A percentile compares a stretch with the other conserved stretches of the same genome.
Conservation (phyloP, 345 rosid species). For the Ceriops zippeliana region DNA sequence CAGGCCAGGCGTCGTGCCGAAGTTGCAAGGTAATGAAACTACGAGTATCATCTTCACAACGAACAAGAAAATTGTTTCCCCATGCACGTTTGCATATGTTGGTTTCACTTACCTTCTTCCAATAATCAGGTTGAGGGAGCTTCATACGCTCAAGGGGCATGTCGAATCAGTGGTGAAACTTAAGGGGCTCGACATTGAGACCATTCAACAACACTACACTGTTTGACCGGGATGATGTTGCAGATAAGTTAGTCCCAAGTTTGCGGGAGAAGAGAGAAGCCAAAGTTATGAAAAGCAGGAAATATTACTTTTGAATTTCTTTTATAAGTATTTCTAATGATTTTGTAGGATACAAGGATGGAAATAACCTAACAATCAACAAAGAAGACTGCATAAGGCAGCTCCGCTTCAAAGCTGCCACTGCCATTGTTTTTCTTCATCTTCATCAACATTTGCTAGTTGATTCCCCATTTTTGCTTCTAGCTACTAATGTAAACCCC, state of each 20-base stretch:
- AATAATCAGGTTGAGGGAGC: slow-evolving; percentile 68
- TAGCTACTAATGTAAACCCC: neutral
- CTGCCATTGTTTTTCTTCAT: neutral
- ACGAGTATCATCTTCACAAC: neutral
- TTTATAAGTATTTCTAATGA: neutral
- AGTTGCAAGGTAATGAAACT: slow-evolving; percentile 60
- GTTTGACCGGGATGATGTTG: slow-evolving; percentile 38
- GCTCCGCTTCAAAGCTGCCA: neutral
- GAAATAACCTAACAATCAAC: slow-evolving; percentile 23
- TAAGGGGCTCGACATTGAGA: slow-evolving; percentile 83
- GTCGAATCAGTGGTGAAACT: slow-evolving; percentile 93
- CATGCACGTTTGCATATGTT: neutral
- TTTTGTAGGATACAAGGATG: slow-evolving; percentile 13
- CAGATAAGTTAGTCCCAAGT: neutral
- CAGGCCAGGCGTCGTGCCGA: slow-evolving; percentile 92
- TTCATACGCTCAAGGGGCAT: slow-evolving; percentile 85
- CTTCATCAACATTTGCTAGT: neutral
- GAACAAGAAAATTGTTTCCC: neutral
- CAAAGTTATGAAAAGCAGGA: neutral
- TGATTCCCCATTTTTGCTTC: slow-evolving; percentile 15
- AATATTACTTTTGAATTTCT: neutral
- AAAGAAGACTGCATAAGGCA: slow-evolving; percentile 14
- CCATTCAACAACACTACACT: slow-evolving; percentile 88
- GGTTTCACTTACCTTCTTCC: neutral
- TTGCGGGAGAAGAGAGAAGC: neutral